A percentile compares a stretch with the other conserved stretches of the same genome.
Conservation (phyloP, 1,139 yeast genomes). For the Magnusiomyces suaveolens region DNA sequence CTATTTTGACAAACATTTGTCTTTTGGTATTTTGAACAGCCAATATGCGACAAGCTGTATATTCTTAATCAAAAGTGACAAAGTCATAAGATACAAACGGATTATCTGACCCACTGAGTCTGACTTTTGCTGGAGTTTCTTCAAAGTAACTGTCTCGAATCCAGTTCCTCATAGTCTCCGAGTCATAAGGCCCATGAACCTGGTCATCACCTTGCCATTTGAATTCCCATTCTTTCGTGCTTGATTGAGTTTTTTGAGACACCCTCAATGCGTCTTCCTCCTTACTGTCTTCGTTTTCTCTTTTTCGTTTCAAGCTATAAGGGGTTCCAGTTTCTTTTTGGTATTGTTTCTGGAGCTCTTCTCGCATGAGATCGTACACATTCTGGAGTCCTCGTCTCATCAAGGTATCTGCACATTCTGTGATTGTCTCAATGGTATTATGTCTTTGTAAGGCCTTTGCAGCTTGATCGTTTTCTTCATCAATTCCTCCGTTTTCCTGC, state of each 20-base stretch:
- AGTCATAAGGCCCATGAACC: conserved; percentile 52
- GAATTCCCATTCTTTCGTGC: conserved; percentile 44
- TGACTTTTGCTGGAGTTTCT: conserved; percentile 38
- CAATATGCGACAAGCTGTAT: not conserved
- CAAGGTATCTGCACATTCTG: conserved; percentile 44
- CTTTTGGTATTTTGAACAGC: too few species aligned
- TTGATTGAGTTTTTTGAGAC: conserved; percentile 12
- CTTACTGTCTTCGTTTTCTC: conserved; percentile 14
- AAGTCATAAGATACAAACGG: conserved; percentile 8
- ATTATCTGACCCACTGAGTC: conserved; percentile 29
- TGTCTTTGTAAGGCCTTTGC: conserved; percentile 21
- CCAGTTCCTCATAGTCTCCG: conserved; percentile 54
- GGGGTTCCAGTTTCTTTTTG: conserved; percentile 42
- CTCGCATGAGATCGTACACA: conserved; percentile 48
- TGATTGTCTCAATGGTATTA: conserved; percentile 34
- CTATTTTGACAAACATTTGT: too few species aligned
- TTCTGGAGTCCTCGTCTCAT: conserved; percentile 35
- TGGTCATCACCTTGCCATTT: conserved; percentile 46
- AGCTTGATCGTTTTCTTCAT: not conserved
- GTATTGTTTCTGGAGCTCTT: conserved; percentile 49
- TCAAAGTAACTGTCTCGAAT: conserved; percentile 42
- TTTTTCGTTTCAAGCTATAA: conserved; percentile 20
- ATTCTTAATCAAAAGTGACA: not conserved
- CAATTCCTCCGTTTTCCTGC: conserved; percentile 4
- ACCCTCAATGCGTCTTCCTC: not conserved